These are phyloP conservation scores for Penstemon newberryi DNA, from an alignment of 257 asterid genomes.

Conservation along the genomic window DNA sequence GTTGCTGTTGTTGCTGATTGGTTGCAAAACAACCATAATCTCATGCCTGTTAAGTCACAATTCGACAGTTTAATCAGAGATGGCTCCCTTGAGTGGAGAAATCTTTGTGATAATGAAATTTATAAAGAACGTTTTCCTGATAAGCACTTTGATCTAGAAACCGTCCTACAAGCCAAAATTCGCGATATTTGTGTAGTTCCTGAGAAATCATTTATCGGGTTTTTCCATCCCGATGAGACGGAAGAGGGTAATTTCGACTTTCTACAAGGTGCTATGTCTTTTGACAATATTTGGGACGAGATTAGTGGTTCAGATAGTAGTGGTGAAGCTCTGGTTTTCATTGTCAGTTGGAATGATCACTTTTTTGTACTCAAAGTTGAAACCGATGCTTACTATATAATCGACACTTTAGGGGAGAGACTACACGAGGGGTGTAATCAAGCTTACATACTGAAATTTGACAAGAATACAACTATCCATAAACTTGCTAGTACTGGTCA, in stretches of 20 bases:
- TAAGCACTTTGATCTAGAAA: slow-evolving; percentile 93
- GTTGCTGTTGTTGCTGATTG: slow-evolving; percentile 95
- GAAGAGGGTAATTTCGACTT: slow-evolving; percentile 73
- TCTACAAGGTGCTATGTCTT: slow-evolving; percentile 90
- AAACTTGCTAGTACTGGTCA: slow-evolving; percentile 43
- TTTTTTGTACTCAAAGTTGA: slow-evolving; percentile 87
- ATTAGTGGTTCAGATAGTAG: slow-evolving; percentile 44
- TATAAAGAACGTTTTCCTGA: slow-evolving; percentile 72
- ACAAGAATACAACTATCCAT: slow-evolving; percentile 51
- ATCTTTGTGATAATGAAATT: slow-evolving; percentile 70
- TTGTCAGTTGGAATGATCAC: slow-evolving; percentile 96
- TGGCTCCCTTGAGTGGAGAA: slow-evolving; percentile 95
- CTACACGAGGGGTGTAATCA: slow-evolving; percentile 87
- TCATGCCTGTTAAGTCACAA: slow-evolving; percentile 90
- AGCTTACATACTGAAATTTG: slow-evolving; percentile 89
- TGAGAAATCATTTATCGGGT: slow-evolving; percentile 80
- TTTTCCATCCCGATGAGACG: slow-evolving; percentile 74
- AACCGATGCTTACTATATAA: slow-evolving; percentile 69
- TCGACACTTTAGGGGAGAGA: slow-evolving; percentile 94
- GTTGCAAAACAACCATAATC: slow-evolving; percentile 66
- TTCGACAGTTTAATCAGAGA: slow-evolving; percentile 80
- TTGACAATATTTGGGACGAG: slow-evolving; percentile 93
- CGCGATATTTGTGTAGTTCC: slow-evolving; percentile 63
- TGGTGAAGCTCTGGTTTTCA: slow-evolving; percentile 56
- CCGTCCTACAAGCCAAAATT: slow-evolving; percentile 75